These are phyloP conservation scores for Venturia asperata DNA, from an alignment of 2,329 filamentous ascomycete species.

Conservation along the genomic window DNA sequence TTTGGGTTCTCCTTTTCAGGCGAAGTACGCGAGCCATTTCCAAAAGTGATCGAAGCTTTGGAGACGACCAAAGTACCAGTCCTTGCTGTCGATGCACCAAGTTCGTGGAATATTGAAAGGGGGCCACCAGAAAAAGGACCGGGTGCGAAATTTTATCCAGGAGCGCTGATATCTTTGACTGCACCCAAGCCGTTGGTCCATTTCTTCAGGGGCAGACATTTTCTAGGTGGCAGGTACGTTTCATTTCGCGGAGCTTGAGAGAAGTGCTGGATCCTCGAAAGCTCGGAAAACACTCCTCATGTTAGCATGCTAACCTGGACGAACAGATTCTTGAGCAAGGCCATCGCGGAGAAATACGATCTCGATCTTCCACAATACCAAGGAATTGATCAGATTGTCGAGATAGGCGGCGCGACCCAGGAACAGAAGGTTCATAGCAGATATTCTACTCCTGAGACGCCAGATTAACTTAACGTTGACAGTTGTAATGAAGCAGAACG, in stretches of 20 bases:
- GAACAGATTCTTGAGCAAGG: slow-evolving; percentile 66
- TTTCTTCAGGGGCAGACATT: slow-evolving; percentile 81
- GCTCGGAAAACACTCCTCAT: not conserved
- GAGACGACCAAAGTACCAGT: slow-evolving; percentile 68
- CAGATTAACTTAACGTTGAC: not conserved
- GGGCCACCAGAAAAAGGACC: slow-evolving; percentile 73
- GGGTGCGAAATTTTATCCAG: slow-evolving; percentile 73
- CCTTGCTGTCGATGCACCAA: slow-evolving; percentile 85
- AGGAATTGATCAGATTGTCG: slow-evolving; percentile 83
- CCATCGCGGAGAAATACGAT: slow-evolving; percentile 76
- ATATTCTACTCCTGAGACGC: slow-evolving; percentile 9
- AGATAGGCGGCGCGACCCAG: slow-evolving; percentile 43
- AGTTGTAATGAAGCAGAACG: not conserved
- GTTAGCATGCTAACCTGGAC: not conserved
- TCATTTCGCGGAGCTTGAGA: not conserved
- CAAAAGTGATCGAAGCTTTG: slow-evolving; percentile 68
- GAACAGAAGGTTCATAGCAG: slow-evolving; percentile 12
- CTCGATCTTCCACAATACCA: slow-evolving; percentile 76
- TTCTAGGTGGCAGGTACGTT: slow-evolving; percentile 71
- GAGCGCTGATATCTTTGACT: slow-evolving; percentile 76
- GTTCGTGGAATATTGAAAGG: slow-evolving; percentile 85
- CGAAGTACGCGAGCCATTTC: slow-evolving; percentile 87
- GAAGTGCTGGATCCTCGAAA: not conserved
- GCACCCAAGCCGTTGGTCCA: slow-evolving; percentile 86
- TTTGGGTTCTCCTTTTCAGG: slow-evolving; percentile 95